Base-by-base conservation (phyloP, 192 early-diverging fungal species). In the Hyaloraphidium curvatum region DNA sequence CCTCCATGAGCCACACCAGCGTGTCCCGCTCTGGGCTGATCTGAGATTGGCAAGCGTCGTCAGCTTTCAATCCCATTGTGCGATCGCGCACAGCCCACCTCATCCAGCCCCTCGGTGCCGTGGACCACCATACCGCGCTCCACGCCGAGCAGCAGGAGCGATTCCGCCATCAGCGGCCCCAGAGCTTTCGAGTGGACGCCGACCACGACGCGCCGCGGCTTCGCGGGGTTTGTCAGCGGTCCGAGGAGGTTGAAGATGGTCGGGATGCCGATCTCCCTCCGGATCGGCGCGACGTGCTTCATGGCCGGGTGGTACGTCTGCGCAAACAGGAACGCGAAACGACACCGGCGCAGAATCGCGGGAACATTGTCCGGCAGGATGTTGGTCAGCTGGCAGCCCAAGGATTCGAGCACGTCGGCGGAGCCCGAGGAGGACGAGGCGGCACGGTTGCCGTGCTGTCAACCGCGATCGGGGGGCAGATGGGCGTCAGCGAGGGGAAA, bases 181-280 rank as follows among this genome's bases (percentile, higher is more conserved):
- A 98, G 55, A 3, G 62, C 22, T 37, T 76, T 73, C 0, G 87
- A 82, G 62, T 86, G 78, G n/a, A 98, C 91, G 25, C 94, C 94
- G 1, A 96, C 80, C 1, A 98, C 79, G 19, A 83, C 73, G 28
- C 83, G 71, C n/a, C 62, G 63, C 0, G 94, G 90, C 30, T 62
- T 62, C 0, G 87, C 84, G 9, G 94, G 94, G 57, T 91, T 96
- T 37, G 71, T 85, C 58, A 97, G 62, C 2, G 93, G 93, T 0
- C 93, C 93, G 14, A 95, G 69, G 31, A 94, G 55, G 55, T 98
- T 98, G 70, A 98, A 91, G 23, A 92, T 80, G 2, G 94, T 91
- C 7, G 84, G 84, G 2, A 95, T 72, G 29, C 89, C 94, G 3
- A 98, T 68, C 63, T 98, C 90, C 31, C 77, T 77, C 19, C 94